Evolutionary conservation across 2,329 filamentous ascomycete species (phyloP), one percentile per base, ranked within the genome.

Genomic region (Hypoxylon sp.): DNA sequence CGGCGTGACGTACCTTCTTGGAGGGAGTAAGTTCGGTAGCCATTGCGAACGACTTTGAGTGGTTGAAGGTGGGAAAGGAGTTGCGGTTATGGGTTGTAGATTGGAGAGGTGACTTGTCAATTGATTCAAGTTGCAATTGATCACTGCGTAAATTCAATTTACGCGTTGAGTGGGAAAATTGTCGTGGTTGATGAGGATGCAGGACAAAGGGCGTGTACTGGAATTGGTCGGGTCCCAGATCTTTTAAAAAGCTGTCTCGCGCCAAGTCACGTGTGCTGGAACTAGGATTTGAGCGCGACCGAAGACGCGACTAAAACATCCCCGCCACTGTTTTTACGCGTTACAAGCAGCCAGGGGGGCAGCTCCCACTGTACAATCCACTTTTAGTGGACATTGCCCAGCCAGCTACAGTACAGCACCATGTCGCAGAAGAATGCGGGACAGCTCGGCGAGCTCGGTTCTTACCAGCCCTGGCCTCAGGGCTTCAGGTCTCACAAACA

Each of bases 11-110:
- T 76, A 86, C 84, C 84, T 86, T 84, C 81, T 87, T 85, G 57
- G 85, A 86, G 70, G 84, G 84, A 49, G 84, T 86, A 76, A 92
- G 84, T 78, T 95, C 85, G 69, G 90, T 82, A 80, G 92, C 87
- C 93, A 96, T 96, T 87, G 83, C 78, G 73, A 64, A 50, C 28
- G 36, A 20, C 3, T 61, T n/a, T n/a, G 49, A 28, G 36, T 32
- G 53, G 52, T 44, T 56, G 48, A 18, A 61, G 38, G 36, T 59
- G 60, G 73, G 70, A 64, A 60, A 59, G 73, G 71, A 64, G 68
- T 68, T 64, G 61, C 50, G 57, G 56, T 67, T 70, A 67, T 63
- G 66, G 56, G 53, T 67, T 69, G 67, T 61, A 64, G 64, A 45
- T 45, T 49, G 36, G 16, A 51, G 14, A 38, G 50, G 60, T 45